phyloP scores from a whole-genome alignment of 805 yeast genomes.

The Wickerhamiella vanderwaltii region DNA sequence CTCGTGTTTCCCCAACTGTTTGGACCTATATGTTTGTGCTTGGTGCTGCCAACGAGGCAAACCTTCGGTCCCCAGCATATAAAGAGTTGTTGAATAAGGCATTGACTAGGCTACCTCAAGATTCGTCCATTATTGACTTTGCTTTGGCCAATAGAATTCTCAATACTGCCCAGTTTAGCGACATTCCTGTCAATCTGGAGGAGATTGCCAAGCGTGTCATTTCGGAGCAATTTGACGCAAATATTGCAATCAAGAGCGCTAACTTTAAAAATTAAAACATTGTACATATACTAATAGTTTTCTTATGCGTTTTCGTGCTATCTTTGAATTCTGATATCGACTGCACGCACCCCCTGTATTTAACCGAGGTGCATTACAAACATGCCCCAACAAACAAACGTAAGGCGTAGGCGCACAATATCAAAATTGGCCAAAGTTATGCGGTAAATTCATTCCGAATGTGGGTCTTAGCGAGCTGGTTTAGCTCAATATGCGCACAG shows the following conservation, averaged over 20 bases:
- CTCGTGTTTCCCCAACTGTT: slow-evolving; percentile 21
- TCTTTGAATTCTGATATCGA: too few species aligned
- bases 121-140: slow-evolving; percentile 15
- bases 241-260: not conserved
- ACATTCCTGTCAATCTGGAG: slow-evolving; percentile 11
- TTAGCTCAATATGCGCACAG: too few species aligned
- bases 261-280: too few species aligned
- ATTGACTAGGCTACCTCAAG: slow-evolving; percentile 8
- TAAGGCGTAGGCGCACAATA: too few species aligned
- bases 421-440: too few species aligned
- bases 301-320: too few species aligned
- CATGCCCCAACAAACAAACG: too few species aligned
- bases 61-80: slow-evolving; percentile 6
- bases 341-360: too few species aligned
- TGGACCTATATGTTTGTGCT: slow-evolving; percentile 24
- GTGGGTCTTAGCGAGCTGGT: too few species aligned
- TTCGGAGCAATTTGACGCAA: not conserved
- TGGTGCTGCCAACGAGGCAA: slow-evolving; percentile 8
- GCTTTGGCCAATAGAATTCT: slow-evolving; percentile 14
- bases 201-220: not conserved
- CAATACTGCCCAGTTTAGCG: slow-evolving; percentile 6
- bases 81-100: slow-evolving; percentile 11
- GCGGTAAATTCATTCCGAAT: too few species aligned
- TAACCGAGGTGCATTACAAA: too few species aligned
- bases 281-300: too few species aligned